A percentile compares a stretch with the other conserved stretches of the same genome.
Conservation (phyloP, 2,329 filamentous ascomycete species). For the Neonectria faginata region DNA sequence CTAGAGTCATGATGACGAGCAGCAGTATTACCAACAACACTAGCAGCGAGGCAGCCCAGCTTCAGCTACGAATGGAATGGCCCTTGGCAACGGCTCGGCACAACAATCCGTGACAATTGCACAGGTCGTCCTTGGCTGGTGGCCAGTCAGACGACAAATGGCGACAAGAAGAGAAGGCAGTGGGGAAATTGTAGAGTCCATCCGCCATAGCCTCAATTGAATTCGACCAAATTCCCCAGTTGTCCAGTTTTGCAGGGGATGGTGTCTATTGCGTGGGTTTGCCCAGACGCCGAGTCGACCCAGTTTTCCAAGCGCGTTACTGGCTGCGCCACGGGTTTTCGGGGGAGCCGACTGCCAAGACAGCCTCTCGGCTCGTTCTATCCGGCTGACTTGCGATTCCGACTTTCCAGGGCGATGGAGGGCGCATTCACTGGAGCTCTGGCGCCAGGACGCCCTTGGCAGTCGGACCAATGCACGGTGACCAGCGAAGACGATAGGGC, state of each 20-base stretch:
- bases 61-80: background rate
- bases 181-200: slow-evolving; percentile 36
- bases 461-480: slow-evolving; percentile 36
- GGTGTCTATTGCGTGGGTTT: slow-evolving; percentile 40
- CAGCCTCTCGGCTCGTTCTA: slow-evolving; percentile 48
- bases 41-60: background rate
- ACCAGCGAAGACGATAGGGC: slow-evolving; percentile 26
- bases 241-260: slow-evolving; percentile 36
- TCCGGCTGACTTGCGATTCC: slow-evolving; percentile 43
- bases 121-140: slow-evolving; percentile 20
- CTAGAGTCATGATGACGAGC: slow-evolving; percentile 11
- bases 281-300: slow-evolving; percentile 40
- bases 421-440: slow-evolving; percentile 26
- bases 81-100: background rate
- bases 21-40: background rate
- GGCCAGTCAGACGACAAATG: slow-evolving; percentile 28
- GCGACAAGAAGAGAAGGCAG: slow-evolving; percentile 34
- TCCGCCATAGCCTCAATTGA: slow-evolving; percentile 39
- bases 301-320: slow-evolving; percentile 45
- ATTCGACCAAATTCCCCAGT: slow-evolving; percentile 30
- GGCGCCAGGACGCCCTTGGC: slow-evolving; percentile 31
- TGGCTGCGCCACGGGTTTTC: slow-evolving; percentile 47
- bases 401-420: slow-evolving; percentile 36
- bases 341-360: slow-evolving; percentile 47
- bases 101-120: slow-evolving; percentile 20